These are phyloP conservation scores for Pestalotiopsis sp. DNA, from an alignment of 2,329 filamentous ascomycete genomes.

Conservation along the genomic window DNA sequence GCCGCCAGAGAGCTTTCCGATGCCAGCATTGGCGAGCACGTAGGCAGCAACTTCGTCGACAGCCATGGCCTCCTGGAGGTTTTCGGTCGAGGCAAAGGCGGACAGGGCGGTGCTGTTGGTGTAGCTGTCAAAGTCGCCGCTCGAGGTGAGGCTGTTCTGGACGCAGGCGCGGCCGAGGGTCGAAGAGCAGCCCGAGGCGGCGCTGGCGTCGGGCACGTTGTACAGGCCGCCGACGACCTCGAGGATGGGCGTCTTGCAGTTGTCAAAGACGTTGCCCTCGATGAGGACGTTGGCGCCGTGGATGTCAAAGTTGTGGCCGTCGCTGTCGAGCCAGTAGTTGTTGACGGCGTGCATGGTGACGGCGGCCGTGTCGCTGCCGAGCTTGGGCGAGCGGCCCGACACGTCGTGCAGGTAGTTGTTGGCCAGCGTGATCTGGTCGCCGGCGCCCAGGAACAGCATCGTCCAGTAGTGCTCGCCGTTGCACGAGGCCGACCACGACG, in stretches of 20 bases:
- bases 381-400: constrained; percentile 45
- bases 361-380: constrained; percentile 24
- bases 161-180: not conserved
- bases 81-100: not conserved
- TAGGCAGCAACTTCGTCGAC: not conserved
- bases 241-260: not conserved
- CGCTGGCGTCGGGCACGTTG: not conserved
- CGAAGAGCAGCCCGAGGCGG: not conserved
- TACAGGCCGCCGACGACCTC: not conserved
- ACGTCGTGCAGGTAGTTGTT: constrained; percentile 47
- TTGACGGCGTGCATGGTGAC: constrained; percentile 39
- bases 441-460: not conserved
- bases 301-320: not conserved
- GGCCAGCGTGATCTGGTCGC: constrained; percentile 42
- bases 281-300: not conserved
- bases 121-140: not conserved
- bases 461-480: constrained; percentile 49
- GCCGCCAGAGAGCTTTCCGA: not conserved
- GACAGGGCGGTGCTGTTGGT: not conserved
- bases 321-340: constrained; percentile 36
- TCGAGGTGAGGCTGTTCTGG: not conserved
- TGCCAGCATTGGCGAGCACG: not conserved
- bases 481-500: constrained; percentile 43
- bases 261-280: not conserved
- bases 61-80: not conserved